Evolutionary conservation across 202 grass and related monocot genomes (phyloP), one percentile per base, ranked within the genome.

Genomic region (Carex arenaria): DNA sequence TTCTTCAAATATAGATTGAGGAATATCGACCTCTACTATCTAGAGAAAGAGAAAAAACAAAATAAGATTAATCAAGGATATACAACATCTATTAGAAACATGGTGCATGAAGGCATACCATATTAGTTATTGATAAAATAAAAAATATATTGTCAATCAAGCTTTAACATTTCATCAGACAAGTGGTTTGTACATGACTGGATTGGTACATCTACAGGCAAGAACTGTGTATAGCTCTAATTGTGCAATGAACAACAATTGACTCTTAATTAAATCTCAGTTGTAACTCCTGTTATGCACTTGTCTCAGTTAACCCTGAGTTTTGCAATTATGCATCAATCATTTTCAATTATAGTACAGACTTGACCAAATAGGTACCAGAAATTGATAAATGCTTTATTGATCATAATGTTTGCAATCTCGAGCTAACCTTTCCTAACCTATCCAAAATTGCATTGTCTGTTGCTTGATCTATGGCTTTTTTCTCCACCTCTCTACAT

Each of bases 401-500:
- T 57, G 30, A 77, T 52, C 34, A 77, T 77, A 56, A 57, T 57
- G 34, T 36, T 57, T 28, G 57, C 52, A 77, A 57, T 77, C 18
- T n/a, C 4, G 15, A 77, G 73, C 52, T 57, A 10, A 98, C 95
- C 92, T 93, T 87, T 78, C 85, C 87, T 0, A 98, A 88, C 78
- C 93, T 91, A 86, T 98, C 93, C 52, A 98, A 88, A 85, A 98
- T 98, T 79, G 95, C 93, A 53, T 98, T 98, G 83, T 98, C 95
- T 30, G 93, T 95, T 82, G 95, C 95, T 88, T 98, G 95, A 83
- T 98, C 95, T 81, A 98, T 93, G 19, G 96, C 96, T 17, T 78
- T 95, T 86, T 95, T 88, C 88, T 98, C 96, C 32, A 98, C 83
- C 89, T 95, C 89, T 89, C 75, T 93, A 80, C 88, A 93, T 93